Conservation (phyloP, 2,329 filamentous ascomycete species). For the Helotiales sp. region DNA sequence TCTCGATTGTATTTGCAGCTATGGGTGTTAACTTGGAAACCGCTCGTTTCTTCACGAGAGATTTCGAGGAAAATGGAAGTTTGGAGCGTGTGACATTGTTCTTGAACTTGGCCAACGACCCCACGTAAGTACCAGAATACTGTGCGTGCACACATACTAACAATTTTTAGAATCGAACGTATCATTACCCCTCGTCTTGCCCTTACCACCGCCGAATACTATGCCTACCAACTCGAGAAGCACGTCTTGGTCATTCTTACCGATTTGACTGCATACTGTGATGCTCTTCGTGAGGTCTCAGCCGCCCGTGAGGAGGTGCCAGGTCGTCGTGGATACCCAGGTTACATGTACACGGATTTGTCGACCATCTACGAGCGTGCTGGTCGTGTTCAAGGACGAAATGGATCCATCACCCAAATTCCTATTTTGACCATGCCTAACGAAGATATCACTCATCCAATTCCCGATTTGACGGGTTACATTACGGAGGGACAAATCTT, state of each 20-base stretch:
- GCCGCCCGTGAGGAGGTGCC: constrained; percentile 98
- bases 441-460: constrained; percentile 99
- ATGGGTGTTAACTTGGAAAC: constrained; percentile 99
- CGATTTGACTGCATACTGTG: constrained; percentile 96
- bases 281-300: constrained; percentile 97
- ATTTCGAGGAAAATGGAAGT: constrained; percentile 99
- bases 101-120: constrained; percentile 98
- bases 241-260: constrained; percentile 99
- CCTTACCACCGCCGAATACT: constrained; percentile 98
- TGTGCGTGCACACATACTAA: constrained; percentile 17
- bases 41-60: constrained; percentile 95
- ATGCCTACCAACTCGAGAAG: constrained; percentile 99
- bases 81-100: constrained; percentile 97
- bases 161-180: constrained; percentile 80
- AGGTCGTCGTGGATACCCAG: constrained; percentile 97
- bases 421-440: constrained; percentile 99
- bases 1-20: constrained; percentile 98
- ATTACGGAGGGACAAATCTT: constrained; percentile 99
- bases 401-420: constrained; percentile 98
- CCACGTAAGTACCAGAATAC: constrained; percentile 69
- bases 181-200: constrained; percentile 99
- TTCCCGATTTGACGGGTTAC: constrained; percentile 97
- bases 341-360: constrained; percentile 99
- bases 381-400: constrained; percentile 94
- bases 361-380: constrained; percentile 99